phyloP scores from a whole-genome alignment of 2,329 filamentous ascomycete species.

The Plenodomus lindquistii region DNA sequence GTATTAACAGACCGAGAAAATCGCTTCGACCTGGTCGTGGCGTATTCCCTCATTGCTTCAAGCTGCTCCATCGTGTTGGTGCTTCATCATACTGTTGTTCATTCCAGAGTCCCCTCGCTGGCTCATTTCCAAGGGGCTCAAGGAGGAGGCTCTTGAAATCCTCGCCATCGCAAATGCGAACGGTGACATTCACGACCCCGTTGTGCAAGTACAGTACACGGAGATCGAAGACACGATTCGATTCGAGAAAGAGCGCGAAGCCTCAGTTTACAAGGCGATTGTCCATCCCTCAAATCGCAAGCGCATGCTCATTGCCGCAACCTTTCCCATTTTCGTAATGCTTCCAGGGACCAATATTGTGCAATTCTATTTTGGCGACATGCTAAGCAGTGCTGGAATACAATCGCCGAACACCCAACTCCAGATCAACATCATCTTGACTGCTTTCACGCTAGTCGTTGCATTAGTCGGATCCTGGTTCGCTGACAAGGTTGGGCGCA shows the following conservation, averaged over 20 bases:
- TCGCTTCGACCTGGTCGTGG: constrained; percentile 57
- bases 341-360: constrained; percentile 38
- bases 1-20: constrained; percentile 33
- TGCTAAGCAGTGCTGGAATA: constrained; percentile 46
- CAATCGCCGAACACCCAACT: constrained; percentile 39
- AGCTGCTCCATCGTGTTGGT: constrained; percentile 46
- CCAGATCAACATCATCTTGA: constrained; percentile 46
- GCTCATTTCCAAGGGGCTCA: constrained; percentile 52
- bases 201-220: constrained; percentile 59
- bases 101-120: constrained; percentile 49
- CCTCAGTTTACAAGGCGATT: constrained; percentile 11
- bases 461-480: constrained; percentile 43
- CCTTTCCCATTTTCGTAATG: constrained; percentile 22
- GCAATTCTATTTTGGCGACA: constrained; percentile 44
- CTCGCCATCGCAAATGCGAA: constrained; percentile 56
- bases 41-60: constrained; percentile 59
- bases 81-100: constrained; percentile 56
- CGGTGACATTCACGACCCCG: constrained; percentile 53
- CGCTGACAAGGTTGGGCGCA: constrained; percentile 40
- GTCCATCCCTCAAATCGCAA: constrained; percentile 35
- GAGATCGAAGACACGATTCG: constrained; percentile 56
- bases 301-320: constrained; percentile 41
- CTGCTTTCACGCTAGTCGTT: constrained; percentile 46
- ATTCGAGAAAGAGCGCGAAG: constrained; percentile 19
- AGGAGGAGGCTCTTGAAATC: constrained; percentile 45